Conservation (phyloP, 352 stramenopile species). For the Pythium brachiatum region DNA sequence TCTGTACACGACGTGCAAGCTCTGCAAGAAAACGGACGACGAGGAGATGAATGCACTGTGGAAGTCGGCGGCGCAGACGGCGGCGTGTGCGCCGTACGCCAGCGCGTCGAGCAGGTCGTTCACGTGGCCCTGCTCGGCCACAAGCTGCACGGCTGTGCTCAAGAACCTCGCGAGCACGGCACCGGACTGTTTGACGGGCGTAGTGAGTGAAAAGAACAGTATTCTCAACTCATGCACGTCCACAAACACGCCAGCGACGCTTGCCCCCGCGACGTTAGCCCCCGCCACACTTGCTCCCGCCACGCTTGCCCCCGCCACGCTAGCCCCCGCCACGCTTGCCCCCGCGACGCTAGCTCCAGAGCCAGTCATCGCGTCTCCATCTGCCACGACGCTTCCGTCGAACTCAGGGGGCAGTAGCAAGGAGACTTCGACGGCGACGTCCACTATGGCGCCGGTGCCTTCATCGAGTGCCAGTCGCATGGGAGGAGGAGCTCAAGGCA, state of each 20-base stretch:
- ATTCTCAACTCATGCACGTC: constrained; percentile 18
- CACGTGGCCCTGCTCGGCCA: constrained; percentile 19
- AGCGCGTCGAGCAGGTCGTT: constrained; percentile 9
- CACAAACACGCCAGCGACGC: constrained; percentile 7
- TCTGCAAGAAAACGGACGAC: constrained; percentile 14
- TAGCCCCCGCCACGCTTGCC: too few species aligned
- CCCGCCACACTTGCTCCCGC: too few species aligned
- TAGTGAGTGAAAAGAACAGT: constrained; percentile 5
- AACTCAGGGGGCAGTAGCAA: not conserved
- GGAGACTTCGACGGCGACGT: not conserved
- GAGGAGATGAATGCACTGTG: constrained; percentile 9
- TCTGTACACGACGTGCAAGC: constrained; percentile 18
- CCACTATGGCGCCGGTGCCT: not conserved
- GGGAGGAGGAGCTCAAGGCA: too few species aligned
- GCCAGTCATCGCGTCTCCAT: not conserved
- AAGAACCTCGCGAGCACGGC: constrained; percentile 12
- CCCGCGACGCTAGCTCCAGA: not conserved
- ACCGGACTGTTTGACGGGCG: constrained; percentile 8
- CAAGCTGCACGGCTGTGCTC: constrained; percentile 14
- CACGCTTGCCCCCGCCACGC: too few species aligned
- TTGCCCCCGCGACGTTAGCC: not conserved
- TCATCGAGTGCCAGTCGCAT: not conserved
- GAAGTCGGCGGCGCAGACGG: constrained; percentile 4
- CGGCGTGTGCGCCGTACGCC: constrained; percentile 10
- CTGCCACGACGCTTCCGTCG: not conserved